A percentile compares a stretch with the other conserved stretches of the same genome.
Conservation (phyloP, 768 basidiomycete genomes). For the Gelatoporia subvermispora region DNA sequence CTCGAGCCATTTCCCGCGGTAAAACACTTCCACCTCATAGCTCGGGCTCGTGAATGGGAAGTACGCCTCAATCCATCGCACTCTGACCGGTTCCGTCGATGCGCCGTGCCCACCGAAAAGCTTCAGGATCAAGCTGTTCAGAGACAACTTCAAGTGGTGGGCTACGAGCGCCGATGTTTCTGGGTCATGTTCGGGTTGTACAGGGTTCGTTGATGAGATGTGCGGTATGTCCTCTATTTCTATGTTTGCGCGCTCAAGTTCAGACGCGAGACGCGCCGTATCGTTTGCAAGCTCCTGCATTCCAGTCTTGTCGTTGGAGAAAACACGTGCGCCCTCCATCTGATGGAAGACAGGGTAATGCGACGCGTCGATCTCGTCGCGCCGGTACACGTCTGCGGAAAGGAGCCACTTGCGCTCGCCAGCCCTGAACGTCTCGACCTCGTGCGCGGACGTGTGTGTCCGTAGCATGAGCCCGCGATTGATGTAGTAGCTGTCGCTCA, state of each 20-base stretch:
- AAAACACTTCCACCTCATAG: conserved; percentile 97
- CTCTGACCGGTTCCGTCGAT: conserved; percentile 62
- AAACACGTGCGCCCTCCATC: conserved; percentile 90
- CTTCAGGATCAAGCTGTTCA: conserved; percentile 80
- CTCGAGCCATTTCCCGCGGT: conserved; percentile 94
- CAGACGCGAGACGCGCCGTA: conserved; percentile 54
- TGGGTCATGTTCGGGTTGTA: conserved; percentile 74
- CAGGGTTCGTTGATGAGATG: conserved; percentile 71
- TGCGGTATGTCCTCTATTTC: conserved; percentile 83
- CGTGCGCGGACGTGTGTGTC: conserved; percentile 98
- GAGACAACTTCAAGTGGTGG: conserved; percentile 82
- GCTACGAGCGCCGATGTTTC: conserved; percentile 66
- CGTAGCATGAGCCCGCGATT: conserved; percentile 89
- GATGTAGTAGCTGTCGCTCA: conserved; percentile 94
- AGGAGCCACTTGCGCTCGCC: conserved; percentile 84
- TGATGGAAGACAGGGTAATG: conserved; percentile 99
- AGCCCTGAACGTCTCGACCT: conserved; percentile 81
- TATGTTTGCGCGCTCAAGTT: conserved; percentile 71
- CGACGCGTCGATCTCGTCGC: conserved; percentile 95
- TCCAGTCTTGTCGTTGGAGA: conserved; percentile 51
- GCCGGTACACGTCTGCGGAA: conserved; percentile 93
- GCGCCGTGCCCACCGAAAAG: conserved; percentile 67
- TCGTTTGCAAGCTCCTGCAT: conserved; percentile 65
- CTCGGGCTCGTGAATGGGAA: conserved; percentile 98
- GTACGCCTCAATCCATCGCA: conserved; percentile 96